phyloP scores from a whole-genome alignment of 2,329 filamentous ascomycete species.

The Beauveria sp. region DNA sequence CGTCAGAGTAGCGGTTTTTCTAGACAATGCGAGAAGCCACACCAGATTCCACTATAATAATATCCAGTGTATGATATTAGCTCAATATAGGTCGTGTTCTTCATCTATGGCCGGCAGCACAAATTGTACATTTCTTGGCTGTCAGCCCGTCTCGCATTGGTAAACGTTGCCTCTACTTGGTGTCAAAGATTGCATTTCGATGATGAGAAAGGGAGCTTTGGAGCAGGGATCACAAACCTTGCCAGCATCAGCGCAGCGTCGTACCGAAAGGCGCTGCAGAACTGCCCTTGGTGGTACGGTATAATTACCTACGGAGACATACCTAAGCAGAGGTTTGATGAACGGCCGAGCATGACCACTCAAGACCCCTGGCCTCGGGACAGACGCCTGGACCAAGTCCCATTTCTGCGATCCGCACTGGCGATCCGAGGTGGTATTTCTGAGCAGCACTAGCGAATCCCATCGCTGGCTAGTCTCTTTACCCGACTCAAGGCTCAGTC shows the following conservation, averaged over 20 bases:
- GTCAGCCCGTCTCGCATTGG: neutral
- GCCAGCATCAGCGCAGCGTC: neutral
- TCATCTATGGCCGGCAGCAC: too few relatives aligned
- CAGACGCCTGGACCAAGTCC: neutral
- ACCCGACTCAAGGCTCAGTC: slow-evolving; percentile 5
- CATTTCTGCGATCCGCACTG: slow-evolving; percentile 9
- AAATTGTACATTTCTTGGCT: neutral
- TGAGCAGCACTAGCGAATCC: neutral
- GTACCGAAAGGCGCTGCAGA: neutral
- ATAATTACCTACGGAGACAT: slow-evolving; percentile 6
- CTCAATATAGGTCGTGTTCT: neutral
- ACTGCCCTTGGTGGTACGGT: neutral
- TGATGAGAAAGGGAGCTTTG: neutral
- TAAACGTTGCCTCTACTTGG: neutral
- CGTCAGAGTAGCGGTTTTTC: neutral
- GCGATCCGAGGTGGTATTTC: slow-evolving; percentile 9
- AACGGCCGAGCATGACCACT: slow-evolving; percentile 2
- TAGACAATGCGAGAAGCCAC: neutral
- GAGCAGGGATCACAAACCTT: neutral
- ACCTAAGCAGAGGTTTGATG: slow-evolving; percentile 7
- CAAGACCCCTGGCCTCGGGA: neutral
- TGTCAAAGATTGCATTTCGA: neutral
- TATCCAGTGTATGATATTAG: neutral
- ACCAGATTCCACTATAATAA: neutral
- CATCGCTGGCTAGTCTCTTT: neutral